phyloP scores from a whole-genome alignment of 768 basidiomycete genomes.

The Infundibulicybe gibba region DNA sequence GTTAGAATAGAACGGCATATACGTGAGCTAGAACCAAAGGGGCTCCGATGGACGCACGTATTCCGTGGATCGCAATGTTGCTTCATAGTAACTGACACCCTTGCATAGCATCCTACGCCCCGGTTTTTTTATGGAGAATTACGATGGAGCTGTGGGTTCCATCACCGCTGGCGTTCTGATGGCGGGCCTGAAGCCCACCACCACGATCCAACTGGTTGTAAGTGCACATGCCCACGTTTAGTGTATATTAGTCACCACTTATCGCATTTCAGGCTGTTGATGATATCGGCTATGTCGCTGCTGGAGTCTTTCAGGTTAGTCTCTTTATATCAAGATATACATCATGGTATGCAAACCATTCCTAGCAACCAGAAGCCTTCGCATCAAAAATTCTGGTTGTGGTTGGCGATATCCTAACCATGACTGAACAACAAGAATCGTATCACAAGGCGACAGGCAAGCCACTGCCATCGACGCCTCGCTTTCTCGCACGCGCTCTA shows the following conservation, averaged over 20 bases:
- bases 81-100: background rate
- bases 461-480: constrained; percentile 22
- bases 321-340: background rate
- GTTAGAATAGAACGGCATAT: constrained; percentile 33
- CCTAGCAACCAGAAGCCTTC: constrained; percentile 22
- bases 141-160: constrained; percentile 30
- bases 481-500: constrained; percentile 19
- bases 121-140: constrained; percentile 43
- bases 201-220: constrained; percentile 30
- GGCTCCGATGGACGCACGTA: constrained; percentile 34
- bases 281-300: constrained; percentile 30
- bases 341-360: background rate
- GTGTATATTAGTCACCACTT: too few species aligned
- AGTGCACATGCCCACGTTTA: constrained; percentile 4
- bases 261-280: constrained; percentile 19
- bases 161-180: constrained; percentile 29
- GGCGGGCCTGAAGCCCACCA: constrained; percentile 25
- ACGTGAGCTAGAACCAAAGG: constrained; percentile 20
- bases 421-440: constrained; percentile 18
- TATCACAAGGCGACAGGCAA: constrained; percentile 23
- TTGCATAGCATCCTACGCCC: constrained; percentile 32
- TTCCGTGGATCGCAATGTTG: background rate
- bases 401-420: constrained; percentile 24
- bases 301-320: constrained; percentile 25
- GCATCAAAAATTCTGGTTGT: constrained; percentile 19